phyloP scores from a whole-genome alignment of 805 yeast genomes.

The Nakazawaea siamensis region DNA sequence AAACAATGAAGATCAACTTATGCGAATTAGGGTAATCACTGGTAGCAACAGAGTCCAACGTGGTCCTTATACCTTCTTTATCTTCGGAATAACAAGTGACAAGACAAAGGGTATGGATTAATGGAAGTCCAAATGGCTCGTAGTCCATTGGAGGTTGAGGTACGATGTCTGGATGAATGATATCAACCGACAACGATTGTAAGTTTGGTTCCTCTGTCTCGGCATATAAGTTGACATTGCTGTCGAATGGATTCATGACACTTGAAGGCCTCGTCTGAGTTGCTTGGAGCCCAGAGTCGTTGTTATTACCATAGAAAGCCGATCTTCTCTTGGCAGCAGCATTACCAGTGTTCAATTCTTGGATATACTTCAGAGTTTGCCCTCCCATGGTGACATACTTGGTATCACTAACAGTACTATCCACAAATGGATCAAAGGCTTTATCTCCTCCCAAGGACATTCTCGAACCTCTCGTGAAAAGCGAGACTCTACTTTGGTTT shows the following conservation, averaged over 20 bases:
- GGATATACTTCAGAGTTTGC: constrained; percentile 35
- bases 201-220: constrained; percentile 22
- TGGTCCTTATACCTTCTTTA: constrained; percentile 74
- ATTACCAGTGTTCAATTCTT: constrained; percentile 10
- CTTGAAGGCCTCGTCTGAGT: constrained; percentile 16
- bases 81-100: constrained; percentile 97
- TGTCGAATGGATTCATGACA: constrained; percentile 24
- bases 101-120: constrained; percentile 62
- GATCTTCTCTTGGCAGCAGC: background rate
- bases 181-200: constrained; percentile 45
- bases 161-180: constrained; percentile 69
- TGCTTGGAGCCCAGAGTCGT: background rate
- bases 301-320: constrained; percentile 1
- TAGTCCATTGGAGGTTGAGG: constrained; percentile 88
- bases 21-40: constrained; percentile 95
- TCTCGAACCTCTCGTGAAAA: constrained; percentile 27
- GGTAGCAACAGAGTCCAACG: constrained; percentile 88
- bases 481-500: constrained; percentile 30
- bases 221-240: constrained; percentile 5
- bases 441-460: constrained; percentile 28
- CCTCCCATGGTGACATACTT: constrained; percentile 58
- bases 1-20: constrained; percentile 72
- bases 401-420: constrained; percentile 11
- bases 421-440: constrained; percentile 17
- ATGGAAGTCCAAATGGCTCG: constrained; percentile 80